Conservation (phyloP, 805 yeast species). For the Peterozyma xylosa region DNA sequence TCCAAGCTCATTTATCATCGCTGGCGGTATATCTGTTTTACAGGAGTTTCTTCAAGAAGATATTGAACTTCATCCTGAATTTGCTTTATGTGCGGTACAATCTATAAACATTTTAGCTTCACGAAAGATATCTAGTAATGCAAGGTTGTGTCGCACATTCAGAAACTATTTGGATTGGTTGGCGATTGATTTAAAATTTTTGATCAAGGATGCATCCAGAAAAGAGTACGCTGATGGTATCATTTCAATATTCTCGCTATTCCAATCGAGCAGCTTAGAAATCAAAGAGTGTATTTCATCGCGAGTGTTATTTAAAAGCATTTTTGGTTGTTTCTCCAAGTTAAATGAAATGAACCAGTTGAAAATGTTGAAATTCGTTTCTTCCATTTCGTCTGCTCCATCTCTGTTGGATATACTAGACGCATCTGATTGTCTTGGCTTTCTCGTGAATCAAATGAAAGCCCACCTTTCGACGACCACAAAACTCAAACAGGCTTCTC, state of each 20-base stretch:
- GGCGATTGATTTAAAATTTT: slow-evolving; percentile 26
- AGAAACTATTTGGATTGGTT: slow-evolving; percentile 28
- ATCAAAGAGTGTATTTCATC: slow-evolving; percentile 20
- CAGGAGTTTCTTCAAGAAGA: slow-evolving; percentile 35
- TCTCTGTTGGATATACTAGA: slow-evolving; percentile 5
- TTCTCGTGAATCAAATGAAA: slow-evolving; percentile 19
- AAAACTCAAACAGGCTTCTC: slow-evolving; percentile 30
- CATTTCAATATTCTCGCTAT: slow-evolving; percentile 29
- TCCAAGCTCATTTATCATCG: slow-evolving; percentile 24
- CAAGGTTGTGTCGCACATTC: slow-evolving; percentile 35
- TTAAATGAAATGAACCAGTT: slow-evolving; percentile 23
- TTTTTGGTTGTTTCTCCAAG: slow-evolving; percentile 26
- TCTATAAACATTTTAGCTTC: slow-evolving; percentile 28
- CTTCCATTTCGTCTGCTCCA: slow-evolving; percentile 11
- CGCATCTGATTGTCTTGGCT: slow-evolving; percentile 26
- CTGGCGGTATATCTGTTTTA: slow-evolving; percentile 34
- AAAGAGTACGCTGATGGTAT: slow-evolving; percentile 23
- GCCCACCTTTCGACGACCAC: not conserved
- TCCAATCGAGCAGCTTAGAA: slow-evolving; percentile 24
- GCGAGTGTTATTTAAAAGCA: slow-evolving; percentile 24
- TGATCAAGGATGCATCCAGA: not conserved
- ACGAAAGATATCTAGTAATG: slow-evolving; percentile 26
- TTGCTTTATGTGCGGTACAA: slow-evolving; percentile 31
- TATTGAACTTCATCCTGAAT: slow-evolving; percentile 29
- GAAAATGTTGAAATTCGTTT: slow-evolving; percentile 26